Base-by-base conservation (phyloP, 768 basidiomycete genomes). In the Phanerochaete sordida region DNA sequence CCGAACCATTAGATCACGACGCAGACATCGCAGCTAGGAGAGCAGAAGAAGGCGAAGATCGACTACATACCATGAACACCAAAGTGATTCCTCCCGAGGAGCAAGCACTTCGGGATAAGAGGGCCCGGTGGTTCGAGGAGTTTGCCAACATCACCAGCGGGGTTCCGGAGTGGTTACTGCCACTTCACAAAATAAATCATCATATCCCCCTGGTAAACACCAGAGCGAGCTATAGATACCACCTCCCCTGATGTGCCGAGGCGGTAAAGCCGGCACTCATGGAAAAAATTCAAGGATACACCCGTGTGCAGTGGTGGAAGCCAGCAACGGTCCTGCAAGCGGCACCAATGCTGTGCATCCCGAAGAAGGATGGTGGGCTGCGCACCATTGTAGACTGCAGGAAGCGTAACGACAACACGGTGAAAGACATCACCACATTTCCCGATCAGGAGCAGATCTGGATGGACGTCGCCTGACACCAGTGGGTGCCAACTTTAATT, bases 401-500 rank as follows among this genome's bases (percentile, higher is more conserved):
- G 6, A 67, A 76, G 46, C 58, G 71, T 0, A 81, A 80, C 57
- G 69, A 74, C 2, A 80, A 82, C 60, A 81, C 75, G 0, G 21
- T 73, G 0, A 72, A 76, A 52, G 75, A 76, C 51, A 67, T 76
- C 0, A 77, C 77, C 0, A 78, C 77, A 0, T 68, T 79, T 21
- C 79, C 77, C 0, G 75, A 80, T 48, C 75, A 77, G 28, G 75
- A 80, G 15, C 69, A 68, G 1, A 78, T 82, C 0, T 46, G 62
- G 1, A 57, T 61, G 9, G 72, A 76, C 48, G 74, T 79, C 0
- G 73, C 76, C 0, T 24, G 67, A n/a, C n/a, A n/a, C n/a, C n/a
- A n/a, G n/a, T n/a, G n/a, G n/a, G n/a, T n/a, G n/a, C n/a, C n/a
- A n/a, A n/a, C n/a, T n/a, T n/a, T n/a, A n/a, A n/a, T n/a, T n/a